Conservation (phyloP, 805 yeast species). For the Barnettozyma vustinii region DNA sequence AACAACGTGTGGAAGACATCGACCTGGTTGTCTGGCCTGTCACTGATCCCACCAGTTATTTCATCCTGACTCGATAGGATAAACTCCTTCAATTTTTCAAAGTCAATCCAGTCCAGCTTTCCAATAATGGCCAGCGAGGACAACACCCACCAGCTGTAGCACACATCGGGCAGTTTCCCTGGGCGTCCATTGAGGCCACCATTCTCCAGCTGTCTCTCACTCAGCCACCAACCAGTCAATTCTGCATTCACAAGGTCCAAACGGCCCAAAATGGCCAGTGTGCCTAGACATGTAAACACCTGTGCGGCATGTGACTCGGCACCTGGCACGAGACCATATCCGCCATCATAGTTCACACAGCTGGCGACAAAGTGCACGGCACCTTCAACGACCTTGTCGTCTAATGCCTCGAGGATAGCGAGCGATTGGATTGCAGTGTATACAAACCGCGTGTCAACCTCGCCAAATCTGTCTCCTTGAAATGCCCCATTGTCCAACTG, state of each 20-base stretch:
- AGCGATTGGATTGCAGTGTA: conserved; percentile 76
- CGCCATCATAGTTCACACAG: conserved; percentile 93
- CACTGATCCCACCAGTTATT: conserved; percentile 84
- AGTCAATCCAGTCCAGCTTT: conserved; percentile 74
- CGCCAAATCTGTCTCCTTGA: conserved; percentile 89
- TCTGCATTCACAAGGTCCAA: conserved; percentile 44
- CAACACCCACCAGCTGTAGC: conserved; percentile 97
- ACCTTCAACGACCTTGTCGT: conserved; percentile 47
- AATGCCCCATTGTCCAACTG: conserved; percentile 60
- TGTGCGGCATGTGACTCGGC: conserved; percentile 95
- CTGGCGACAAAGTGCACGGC: conserved; percentile 59
- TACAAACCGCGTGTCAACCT: conserved; percentile 86
- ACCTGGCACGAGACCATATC: conserved; percentile 90
- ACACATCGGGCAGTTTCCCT: conserved; percentile 93
- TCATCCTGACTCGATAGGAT: conserved; percentile 75
- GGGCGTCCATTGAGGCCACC: conserved; percentile 98
- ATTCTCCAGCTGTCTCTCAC: conserved; percentile 76
- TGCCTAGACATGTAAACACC: conserved; percentile 78
- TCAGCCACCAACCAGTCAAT: conserved; percentile 74
- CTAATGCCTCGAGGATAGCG: conserved; percentile 60
- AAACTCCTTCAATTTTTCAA: conserved; percentile 52
- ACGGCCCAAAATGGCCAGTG: conserved; percentile 62
- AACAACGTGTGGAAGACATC: conserved; percentile 93
- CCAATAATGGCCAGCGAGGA: conserved; percentile 66
- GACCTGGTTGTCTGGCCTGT: conserved; percentile 82